These are phyloP conservation scores for Mycena belliarum DNA, from an alignment of 768 basidiomycete species.

Conservation along the genomic window DNA sequence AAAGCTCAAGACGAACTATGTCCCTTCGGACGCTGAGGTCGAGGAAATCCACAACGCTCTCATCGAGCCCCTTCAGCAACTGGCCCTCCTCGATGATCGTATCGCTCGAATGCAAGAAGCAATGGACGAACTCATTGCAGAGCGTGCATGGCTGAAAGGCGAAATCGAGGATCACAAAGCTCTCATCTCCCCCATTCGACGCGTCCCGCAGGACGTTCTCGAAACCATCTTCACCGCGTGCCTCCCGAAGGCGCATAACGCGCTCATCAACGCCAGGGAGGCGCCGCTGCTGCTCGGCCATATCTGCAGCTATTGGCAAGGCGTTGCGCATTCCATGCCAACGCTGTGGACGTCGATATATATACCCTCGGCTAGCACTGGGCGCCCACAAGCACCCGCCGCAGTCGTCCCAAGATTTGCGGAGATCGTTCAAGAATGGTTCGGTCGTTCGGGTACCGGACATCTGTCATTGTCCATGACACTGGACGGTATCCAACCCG, in stretches of 20 bases:
- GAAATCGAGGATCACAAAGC: background rate
- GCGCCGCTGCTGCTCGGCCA: background rate
- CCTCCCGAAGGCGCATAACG: background rate
- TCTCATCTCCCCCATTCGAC: background rate
- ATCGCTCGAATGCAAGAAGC: background rate
- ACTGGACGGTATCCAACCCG: no score
- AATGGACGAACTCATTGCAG: background rate
- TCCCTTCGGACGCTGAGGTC: slow-evolving; percentile 2
- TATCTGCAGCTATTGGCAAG: slow-evolving; percentile 1
- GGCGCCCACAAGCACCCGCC: background rate
- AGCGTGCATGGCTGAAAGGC: background rate
- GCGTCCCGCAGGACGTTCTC: slow-evolving; percentile 1
- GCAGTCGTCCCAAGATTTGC: background rate
- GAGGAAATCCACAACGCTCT: background rate
- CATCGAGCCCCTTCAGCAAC: background rate
- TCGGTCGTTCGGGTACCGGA: background rate
- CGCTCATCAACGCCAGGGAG: background rate
- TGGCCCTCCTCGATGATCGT: background rate
- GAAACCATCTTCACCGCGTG: background rate
- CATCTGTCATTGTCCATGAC: background rate
- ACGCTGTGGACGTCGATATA: background rate
- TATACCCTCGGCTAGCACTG: background rate
- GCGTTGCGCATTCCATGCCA: background rate
- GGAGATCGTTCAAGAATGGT: background rate
- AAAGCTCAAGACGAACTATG: slow-evolving; percentile 1